These are phyloP conservation scores for Ogataea sp. DNA, from an alignment of 805 yeast species.

Conservation along the genomic window DNA sequence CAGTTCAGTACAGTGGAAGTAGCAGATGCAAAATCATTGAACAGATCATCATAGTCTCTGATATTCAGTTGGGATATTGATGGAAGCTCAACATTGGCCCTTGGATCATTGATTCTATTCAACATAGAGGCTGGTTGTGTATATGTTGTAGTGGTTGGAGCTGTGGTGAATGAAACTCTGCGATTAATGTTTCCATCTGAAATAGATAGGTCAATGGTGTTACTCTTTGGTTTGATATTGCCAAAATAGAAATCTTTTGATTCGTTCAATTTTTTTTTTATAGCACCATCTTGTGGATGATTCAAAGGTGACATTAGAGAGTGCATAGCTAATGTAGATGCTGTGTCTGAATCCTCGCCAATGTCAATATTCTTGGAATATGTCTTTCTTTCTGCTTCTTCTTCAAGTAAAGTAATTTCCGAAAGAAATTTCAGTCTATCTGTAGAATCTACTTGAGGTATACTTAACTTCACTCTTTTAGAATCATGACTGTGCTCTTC, in stretches of 20 bases:
- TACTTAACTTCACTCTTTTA: not conserved
- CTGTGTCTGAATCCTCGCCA: slow-evolving; percentile 16
- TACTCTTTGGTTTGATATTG: not conserved
- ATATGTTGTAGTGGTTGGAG: too few species aligned
- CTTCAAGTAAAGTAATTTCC: slow-evolving; percentile 20
- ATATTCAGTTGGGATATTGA: slow-evolving; percentile 16
- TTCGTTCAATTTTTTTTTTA: too few species aligned
- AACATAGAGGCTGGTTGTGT: too few species aligned
- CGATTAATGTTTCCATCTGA: too few species aligned
- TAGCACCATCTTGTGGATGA: too few species aligned
- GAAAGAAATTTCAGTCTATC: slow-evolving; percentile 17
- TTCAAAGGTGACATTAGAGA: slow-evolving; percentile 35
- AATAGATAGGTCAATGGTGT: too few species aligned
- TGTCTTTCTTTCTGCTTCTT: slow-evolving; percentile 24
- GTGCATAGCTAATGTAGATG: slow-evolving; percentile 39
- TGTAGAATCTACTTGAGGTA: too few species aligned
- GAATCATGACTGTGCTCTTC: not conserved
- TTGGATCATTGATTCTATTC: not conserved
- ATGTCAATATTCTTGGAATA: slow-evolving; percentile 10
- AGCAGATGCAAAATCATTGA: slow-evolving; percentile 18
- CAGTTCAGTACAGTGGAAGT: slow-evolving; percentile 27
- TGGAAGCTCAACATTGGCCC: slow-evolving; percentile 5
- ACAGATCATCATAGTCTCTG: slow-evolving; percentile 2
- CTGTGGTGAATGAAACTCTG: too few species aligned
- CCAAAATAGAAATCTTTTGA: too few species aligned